Evolutionary conservation across 2,329 filamentous ascomycete species (phyloP).

Genomic region (Teratosphaeria zuluensis): DNA sequence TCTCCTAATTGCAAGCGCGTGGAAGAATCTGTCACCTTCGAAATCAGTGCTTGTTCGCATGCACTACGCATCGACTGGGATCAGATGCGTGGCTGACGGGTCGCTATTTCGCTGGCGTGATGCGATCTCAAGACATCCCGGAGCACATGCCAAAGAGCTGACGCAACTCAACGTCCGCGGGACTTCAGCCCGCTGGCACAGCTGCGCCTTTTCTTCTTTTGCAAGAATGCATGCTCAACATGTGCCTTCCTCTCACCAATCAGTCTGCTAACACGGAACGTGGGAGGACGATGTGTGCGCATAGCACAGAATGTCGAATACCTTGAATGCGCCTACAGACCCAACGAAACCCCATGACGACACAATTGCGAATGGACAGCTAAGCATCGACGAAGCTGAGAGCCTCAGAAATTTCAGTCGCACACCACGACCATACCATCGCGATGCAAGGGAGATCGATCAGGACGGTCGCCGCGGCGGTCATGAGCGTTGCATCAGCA

Average conservation of each 20-base stretch:
- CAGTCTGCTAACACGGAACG: background rate
- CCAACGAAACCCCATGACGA: background rate
- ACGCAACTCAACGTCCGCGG: background rate
- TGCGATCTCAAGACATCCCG: too few relatives aligned
- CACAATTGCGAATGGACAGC: background rate
- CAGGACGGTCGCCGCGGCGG: slow-evolving; percentile 8
- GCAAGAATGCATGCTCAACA: background rate
- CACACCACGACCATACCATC: slow-evolving; percentile 21
- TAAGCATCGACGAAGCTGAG: slow-evolving; percentile 10
- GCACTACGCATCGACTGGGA: too few relatives aligned
- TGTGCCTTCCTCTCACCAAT: background rate
- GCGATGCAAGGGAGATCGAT: slow-evolving; percentile 14
- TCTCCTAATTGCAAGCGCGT: too few relatives aligned
- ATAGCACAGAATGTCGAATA: background rate
- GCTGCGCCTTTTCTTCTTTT: background rate
- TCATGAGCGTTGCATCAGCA: slow-evolving; percentile 9
- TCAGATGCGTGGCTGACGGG: too few relatives aligned
- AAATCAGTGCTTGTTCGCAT: too few relatives aligned
- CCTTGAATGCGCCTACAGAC: background rate
- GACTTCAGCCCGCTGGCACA: background rate
- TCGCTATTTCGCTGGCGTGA: too few relatives aligned
- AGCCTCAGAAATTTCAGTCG: slow-evolving; percentile 10
- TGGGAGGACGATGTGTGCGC: background rate
- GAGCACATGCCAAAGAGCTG: background rate
- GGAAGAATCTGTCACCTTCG: too few relatives aligned